These are phyloP conservation scores for Ustilago curta DNA, from an alignment of 1,284 basidiomycete genomes.

Conservation along the genomic window DNA sequence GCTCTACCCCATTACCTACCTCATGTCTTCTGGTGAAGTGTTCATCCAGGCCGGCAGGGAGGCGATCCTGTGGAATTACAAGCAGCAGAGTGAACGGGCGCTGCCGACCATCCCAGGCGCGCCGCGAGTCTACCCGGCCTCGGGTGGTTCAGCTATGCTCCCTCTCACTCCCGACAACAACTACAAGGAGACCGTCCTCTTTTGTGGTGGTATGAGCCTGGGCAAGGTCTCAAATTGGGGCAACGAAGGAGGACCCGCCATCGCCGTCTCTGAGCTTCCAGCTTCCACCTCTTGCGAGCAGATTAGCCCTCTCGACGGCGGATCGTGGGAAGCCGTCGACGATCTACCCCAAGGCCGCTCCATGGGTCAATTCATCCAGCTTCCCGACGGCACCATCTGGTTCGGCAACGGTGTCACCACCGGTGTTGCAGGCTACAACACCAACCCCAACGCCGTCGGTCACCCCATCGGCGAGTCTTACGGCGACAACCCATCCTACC, in stretches of 20 bases:
- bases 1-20: slow-evolving; percentile 60
- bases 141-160: slow-evolving; percentile 56
- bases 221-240: slow-evolving; percentile 56
- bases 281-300: slow-evolving; percentile 59
- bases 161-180: slow-evolving; percentile 54
- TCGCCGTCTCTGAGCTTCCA: slow-evolving; percentile 42
- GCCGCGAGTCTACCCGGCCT: slow-evolving; percentile 61
- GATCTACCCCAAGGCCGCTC: slow-evolving; percentile 51
- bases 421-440: slow-evolving; percentile 62
- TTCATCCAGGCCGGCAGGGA: slow-evolving; percentile 56
- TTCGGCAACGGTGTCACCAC: slow-evolving; percentile 64
- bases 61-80: slow-evolving; percentile 58
- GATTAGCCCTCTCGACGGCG: slow-evolving; percentile 53
- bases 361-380: slow-evolving; percentile 62
- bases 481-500: slow-evolving; percentile 58
- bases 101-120: slow-evolving; percentile 55
- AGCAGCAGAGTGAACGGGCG: slow-evolving; percentile 37
- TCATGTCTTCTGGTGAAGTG: slow-evolving; percentile 59
- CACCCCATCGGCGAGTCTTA: slow-evolving; percentile 65
- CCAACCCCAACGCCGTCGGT: slow-evolving; percentile 46
- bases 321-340: slow-evolving; percentile 50
- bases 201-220: slow-evolving; percentile 61
- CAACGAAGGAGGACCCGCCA: slow-evolving; percentile 54
- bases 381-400: slow-evolving; percentile 62
- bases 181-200: slow-evolving; percentile 61